Evolutionary conservation across 441 rosid species (phyloP).

Genomic region (Populus hybrid): DNA sequence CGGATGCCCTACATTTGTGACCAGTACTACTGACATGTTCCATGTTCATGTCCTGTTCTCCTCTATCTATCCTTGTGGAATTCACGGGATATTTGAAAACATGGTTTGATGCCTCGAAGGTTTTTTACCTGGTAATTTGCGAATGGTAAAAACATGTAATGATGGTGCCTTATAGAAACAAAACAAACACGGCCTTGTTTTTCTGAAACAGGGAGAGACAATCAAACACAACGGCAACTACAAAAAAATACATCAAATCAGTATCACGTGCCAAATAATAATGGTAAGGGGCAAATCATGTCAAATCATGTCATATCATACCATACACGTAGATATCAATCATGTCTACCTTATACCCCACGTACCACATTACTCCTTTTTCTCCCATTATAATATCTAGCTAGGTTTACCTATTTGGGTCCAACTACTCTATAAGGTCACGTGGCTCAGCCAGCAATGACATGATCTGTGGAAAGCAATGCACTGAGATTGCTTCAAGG

Average conservation of each 20-base stretch:
- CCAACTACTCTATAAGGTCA: not conserved
- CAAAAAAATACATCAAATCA: constrained; percentile 24
- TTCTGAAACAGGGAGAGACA: not conserved
- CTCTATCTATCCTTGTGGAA: not conserved
- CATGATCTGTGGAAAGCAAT: not conserved
- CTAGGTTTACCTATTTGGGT: constrained; percentile 1
- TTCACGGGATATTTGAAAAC: not conserved
- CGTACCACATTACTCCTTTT: constrained; percentile 12
- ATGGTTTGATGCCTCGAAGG: not conserved
- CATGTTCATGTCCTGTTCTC: not conserved
- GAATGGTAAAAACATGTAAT: too few species aligned
- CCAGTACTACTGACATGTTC: not conserved
- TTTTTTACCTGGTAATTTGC: not conserved
- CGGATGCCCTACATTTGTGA: not conserved
- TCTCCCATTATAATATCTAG: not conserved
- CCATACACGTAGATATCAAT: constrained; percentile 20
- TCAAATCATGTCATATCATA: constrained; percentile 15
- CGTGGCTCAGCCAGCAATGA: not conserved
- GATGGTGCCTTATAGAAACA: too few species aligned
- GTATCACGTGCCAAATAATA: constrained; percentile 16
- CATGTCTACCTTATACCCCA: constrained; percentile 23
- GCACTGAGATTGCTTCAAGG: too few species aligned
- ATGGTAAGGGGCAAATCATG: constrained; percentile 11
- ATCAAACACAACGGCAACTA: constrained; percentile 12
- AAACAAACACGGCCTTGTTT: too few species aligned